Evolutionary conservation across 495 filamentous ascomycete genomes (phyloP), one percentile per base, ranked within the genome.

Genomic region (Xylaria venustula): DNA sequence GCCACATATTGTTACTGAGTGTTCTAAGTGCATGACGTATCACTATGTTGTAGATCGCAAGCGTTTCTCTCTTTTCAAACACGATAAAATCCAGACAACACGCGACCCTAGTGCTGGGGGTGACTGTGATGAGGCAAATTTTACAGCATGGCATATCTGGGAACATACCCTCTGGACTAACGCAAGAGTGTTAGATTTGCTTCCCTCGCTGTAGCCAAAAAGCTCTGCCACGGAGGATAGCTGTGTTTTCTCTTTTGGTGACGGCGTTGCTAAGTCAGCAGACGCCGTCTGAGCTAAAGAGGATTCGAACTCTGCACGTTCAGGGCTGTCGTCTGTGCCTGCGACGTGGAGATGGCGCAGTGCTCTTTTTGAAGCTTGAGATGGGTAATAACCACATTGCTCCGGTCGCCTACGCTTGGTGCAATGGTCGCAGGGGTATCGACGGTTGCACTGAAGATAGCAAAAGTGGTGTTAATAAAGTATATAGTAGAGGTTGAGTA

Each of bases 191-290:
- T 69, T 68, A 14, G 50, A 54, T 25, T 52, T 45, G 17, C 60
- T 69, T 19, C 62, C 63, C 34, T 70, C 64, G 44, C 54, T 64
- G 54, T 72, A 72, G 2, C 69, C 69, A 56, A 70, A 72, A 15
- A 51, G 40, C 15, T 60, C 47, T 20, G 60, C 69, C 9, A 71
- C 46, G 8, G 51, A 46, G 9, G 64, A 46, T 1, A 34, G 36
- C 11, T n/a, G 28, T 5, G 54, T 14, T 19, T 23, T 47, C 9
- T 53, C 42, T 11, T 32, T 15, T 23, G 54, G 30, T n/a, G 15
- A 32, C 15, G 28, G 28, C 23, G 20, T 5, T 2, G 49, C 1
- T 12, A 26, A 14, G 22, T 7, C 19, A 8, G 41, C 14, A 12
- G 22, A 14, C 40, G 36, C 40, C n/a, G 32, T 7, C 5, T 32